phyloP scores from a whole-genome alignment of 106 monocot species.

The Allium fistulosum region DNA sequence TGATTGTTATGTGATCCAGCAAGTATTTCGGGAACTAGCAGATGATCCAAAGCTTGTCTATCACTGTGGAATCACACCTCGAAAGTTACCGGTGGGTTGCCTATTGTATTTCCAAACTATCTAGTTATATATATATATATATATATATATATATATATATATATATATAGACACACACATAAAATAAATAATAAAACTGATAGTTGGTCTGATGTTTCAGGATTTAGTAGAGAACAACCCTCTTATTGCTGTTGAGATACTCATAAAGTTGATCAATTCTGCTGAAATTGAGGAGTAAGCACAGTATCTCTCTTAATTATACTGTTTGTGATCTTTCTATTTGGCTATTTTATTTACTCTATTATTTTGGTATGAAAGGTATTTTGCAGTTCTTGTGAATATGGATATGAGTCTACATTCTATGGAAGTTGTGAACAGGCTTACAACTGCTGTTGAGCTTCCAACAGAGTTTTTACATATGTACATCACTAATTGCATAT shows the following conservation, averaged over 20 bases:
- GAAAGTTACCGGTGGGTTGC: conserved; percentile 70
- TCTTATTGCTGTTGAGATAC: conserved; percentile 80
- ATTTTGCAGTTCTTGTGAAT: conserved; percentile 82
- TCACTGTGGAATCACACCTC: conserved; percentile 79
- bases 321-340: too few relatives aligned
- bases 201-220: conserved; percentile 16
- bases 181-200: too few relatives aligned
- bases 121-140: too few relatives aligned
- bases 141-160: too few relatives aligned
- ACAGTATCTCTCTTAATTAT: neutral
- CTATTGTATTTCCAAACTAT: neutral
- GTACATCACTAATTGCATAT: conserved; percentile 94
- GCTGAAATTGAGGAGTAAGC: conserved; percentile 79
- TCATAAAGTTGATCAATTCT: conserved; percentile 87
- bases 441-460: conserved; percentile 82
- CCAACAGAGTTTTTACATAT: conserved; percentile 79
- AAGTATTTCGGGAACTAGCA: conserved; percentile 60
- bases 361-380: conserved; percentile 35
- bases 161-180: too few relatives aligned
- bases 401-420: conserved; percentile 99
- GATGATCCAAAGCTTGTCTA: conserved; percentile 91
- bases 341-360: neutral
- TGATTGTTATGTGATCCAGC: conserved; percentile 40
- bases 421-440: conserved; percentile 98
- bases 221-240: conserved; percentile 96